A percentile compares a stretch with the other conserved stretches of the same genome.
Conservation (phyloP, 108 stramenopile genomes). For the Pseudonitzschia delicatissima region DNA sequence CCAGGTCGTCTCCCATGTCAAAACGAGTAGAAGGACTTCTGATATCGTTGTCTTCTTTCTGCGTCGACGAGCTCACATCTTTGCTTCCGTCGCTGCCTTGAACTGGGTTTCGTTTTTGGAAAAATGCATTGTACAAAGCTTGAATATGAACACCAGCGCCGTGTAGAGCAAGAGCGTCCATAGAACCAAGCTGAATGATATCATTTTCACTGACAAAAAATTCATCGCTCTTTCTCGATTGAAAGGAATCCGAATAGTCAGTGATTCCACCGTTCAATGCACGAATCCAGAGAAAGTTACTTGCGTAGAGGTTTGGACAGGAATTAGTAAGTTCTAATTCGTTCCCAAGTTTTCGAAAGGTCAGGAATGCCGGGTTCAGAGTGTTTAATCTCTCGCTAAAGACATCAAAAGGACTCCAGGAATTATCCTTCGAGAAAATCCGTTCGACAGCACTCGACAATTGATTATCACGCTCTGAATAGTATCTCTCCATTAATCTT, state of each 20-base stretch:
- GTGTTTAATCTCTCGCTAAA: slow-evolving; percentile 19
- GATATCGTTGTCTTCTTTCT: background rate
- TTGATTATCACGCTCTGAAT: background rate
- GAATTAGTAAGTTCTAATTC: slow-evolving; percentile 40
- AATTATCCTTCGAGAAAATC: slow-evolving; percentile 2
- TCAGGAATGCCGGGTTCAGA: slow-evolving; percentile 36
- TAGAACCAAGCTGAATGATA: slow-evolving; percentile 34
- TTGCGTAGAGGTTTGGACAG: slow-evolving; percentile 66
- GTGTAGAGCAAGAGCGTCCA: slow-evolving; percentile 44
- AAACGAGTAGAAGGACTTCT: slow-evolving; percentile 25
- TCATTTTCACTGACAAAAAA: background rate
- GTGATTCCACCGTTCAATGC: slow-evolving; percentile 70
- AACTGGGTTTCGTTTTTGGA: slow-evolving; percentile 16
- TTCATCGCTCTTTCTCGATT: slow-evolving; percentile 22
- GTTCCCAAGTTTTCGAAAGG: slow-evolving; percentile 32
- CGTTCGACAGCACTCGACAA: slow-evolving; percentile 14
- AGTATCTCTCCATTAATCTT: background rate
- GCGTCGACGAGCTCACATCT: slow-evolving; percentile 18
- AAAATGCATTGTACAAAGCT: slow-evolving; percentile 2
- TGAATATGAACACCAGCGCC: slow-evolving; percentile 52
- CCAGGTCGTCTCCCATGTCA: slow-evolving; percentile 52
- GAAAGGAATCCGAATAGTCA: slow-evolving; percentile 59
- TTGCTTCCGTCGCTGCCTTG: background rate
- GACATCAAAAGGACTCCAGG: slow-evolving; percentile 12
- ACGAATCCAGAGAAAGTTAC: slow-evolving; percentile 55